These are phyloP conservation scores for Salisapilia sapeloensis DNA, from an alignment of 352 stramenopile species.

Conservation along the genomic window DNA sequence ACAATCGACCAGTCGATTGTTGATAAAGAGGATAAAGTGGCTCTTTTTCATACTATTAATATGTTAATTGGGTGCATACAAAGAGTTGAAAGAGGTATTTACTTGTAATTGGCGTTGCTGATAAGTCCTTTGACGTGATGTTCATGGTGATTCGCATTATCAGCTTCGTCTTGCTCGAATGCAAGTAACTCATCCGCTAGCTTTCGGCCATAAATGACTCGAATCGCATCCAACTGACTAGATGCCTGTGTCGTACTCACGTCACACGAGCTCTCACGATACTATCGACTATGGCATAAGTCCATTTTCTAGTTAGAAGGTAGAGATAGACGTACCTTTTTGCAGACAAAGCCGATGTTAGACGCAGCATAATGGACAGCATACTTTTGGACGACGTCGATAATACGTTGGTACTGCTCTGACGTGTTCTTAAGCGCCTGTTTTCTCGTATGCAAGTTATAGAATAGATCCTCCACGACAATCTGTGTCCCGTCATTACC, in stretches of 20 bases:
- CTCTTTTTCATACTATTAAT: constrained; percentile 48
- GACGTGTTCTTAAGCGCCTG: constrained; percentile 84
- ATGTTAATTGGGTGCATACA: background rate
- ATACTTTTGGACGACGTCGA: constrained; percentile 95
- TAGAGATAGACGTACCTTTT: constrained; percentile 39
- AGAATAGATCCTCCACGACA: constrained; percentile 95
- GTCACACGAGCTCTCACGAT: constrained; percentile 62
- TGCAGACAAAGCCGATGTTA: constrained; percentile 91
- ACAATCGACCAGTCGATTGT: constrained; percentile 92
- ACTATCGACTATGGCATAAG: too few relatives aligned
- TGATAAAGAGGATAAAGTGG: constrained; percentile 94
- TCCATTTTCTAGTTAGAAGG: background rate
- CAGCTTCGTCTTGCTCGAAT: constrained; percentile 17
- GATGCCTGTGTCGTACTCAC: constrained; percentile 54
- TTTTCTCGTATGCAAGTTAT: constrained; percentile 92
- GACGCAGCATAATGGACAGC: constrained; percentile 84
- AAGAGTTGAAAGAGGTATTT: constrained; percentile 4
- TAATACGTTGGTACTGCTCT: constrained; percentile 89
- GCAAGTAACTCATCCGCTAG: constrained; percentile 35
- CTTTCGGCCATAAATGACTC: constrained; percentile 57
- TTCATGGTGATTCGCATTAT: constrained; percentile 3
- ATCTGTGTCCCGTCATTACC: constrained; percentile 74
- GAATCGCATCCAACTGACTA: constrained; percentile 53
- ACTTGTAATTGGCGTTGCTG: constrained; percentile 84
- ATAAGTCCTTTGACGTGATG: constrained; percentile 29